phyloP scores from a whole-genome alignment of 2,329 filamentous ascomycete species.

The Neurospora sp. region DNA sequence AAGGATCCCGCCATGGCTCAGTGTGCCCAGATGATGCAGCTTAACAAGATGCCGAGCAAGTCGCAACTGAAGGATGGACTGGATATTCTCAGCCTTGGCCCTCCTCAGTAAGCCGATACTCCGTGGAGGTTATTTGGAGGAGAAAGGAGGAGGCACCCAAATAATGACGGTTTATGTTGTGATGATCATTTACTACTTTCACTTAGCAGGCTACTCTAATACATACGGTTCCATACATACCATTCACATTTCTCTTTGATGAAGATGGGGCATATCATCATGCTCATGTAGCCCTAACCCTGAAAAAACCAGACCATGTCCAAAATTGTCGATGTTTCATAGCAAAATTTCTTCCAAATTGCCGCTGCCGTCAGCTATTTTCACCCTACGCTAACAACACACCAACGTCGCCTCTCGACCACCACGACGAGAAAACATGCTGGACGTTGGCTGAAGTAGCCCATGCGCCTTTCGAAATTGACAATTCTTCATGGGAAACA shows the following conservation, averaged over 20 bases:
- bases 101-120: conserved; percentile 20
- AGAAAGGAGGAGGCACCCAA: not conserved
- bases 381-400: not conserved
- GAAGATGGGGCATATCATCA: not conserved
- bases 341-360: not conserved
- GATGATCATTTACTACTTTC: not conserved
- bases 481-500: not conserved
- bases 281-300: not conserved
- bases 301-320: not conserved
- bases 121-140: not conserved
- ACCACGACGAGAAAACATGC: not conserved
- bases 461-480: not conserved
- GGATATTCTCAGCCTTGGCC: conserved; percentile 36
- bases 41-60: conserved; percentile 75
- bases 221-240: not conserved
- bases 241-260: not conserved
- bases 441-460: not conserved
- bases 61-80: conserved; percentile 57
- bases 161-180: not conserved
- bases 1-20: conserved; percentile 81
- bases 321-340: not conserved
- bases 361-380: not conserved
- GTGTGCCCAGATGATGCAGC: conserved; percentile 73
- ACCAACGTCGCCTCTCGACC: not conserved
- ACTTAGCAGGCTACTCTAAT: not conserved